phyloP scores from a whole-genome alignment of 208 protist genomes.

The Leishmania mexicana region DNA sequence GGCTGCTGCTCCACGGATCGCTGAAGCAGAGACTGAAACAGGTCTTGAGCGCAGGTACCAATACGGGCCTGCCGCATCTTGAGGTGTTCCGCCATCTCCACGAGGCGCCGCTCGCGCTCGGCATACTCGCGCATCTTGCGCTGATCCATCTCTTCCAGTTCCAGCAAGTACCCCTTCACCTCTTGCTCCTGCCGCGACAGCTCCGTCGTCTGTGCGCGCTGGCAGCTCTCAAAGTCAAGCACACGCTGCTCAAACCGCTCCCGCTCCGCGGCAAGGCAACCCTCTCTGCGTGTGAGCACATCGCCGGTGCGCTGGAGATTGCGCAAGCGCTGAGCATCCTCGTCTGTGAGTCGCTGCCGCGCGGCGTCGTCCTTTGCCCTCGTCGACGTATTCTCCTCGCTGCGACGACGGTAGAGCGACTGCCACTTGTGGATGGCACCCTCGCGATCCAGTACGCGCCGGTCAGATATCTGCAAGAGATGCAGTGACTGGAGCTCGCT shows the following conservation, averaged over 20 bases:
- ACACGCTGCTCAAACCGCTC: slow-evolving; percentile 43
- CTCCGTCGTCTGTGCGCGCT: slow-evolving; percentile 30
- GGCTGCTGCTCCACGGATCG: slow-evolving; percentile 39
- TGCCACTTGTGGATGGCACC: slow-evolving; percentile 38
- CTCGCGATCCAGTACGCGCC: slow-evolving; percentile 32
- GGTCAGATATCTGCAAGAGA: slow-evolving; percentile 39
- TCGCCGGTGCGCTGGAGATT: slow-evolving; percentile 22
- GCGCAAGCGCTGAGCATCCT: slow-evolving; percentile 28
- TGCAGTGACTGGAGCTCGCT: slow-evolving; percentile 29
- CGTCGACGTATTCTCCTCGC: slow-evolving; percentile 12
- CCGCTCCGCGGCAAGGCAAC: slow-evolving; percentile 39
- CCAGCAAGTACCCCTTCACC: slow-evolving; percentile 52
- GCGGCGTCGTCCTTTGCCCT: slow-evolving; percentile 4
- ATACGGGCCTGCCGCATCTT: slow-evolving; percentile 20
- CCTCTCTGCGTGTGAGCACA: slow-evolving; percentile 34
- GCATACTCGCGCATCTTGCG: slow-evolving; percentile 42
- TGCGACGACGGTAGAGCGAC: slow-evolving; percentile 38
- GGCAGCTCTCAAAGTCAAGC: slow-evolving; percentile 36
- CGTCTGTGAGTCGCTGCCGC: slow-evolving; percentile 17
- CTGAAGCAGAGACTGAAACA: slow-evolving; percentile 38
- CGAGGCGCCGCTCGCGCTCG: slow-evolving; percentile 39
- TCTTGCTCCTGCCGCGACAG: slow-evolving; percentile 45
- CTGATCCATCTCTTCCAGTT: slow-evolving; percentile 57
- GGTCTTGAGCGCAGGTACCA: slow-evolving; percentile 22
- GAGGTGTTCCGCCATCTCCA: slow-evolving; percentile 42